Evolutionary conservation across 768 basidiomycete species (phyloP), one percentile per base, ranked within the genome.

Genomic region (Clitopilus passeckerianus): DNA sequence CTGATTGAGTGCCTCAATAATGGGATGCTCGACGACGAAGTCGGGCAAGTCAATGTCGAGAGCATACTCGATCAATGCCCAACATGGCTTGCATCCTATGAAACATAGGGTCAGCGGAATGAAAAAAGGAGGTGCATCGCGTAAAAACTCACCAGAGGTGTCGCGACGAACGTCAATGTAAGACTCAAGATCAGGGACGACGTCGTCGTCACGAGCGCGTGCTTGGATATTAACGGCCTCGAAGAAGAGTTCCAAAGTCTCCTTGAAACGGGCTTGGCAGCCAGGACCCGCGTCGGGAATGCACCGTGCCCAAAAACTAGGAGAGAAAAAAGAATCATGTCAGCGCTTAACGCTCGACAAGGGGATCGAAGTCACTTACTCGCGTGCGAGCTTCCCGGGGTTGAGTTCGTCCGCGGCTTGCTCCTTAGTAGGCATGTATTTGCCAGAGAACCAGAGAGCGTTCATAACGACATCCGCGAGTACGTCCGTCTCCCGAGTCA

Each of bases 31-130:
- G 68, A 84, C 83, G 34, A 91, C 87, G 60, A 75, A 81, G 63
- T 89, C 86, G 1, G 90, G 90, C 23, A 91, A 77, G 60, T 87
- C 82, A 57, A 91, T 82, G 63, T 82, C 80, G 57, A 86, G 76
- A 35, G 84, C 85, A 67, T 89, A 90, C 78, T 91, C 89, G 56
- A 91, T 86, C 27, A 91, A 76, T 16, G 81, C 89, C 83, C 85
- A 91, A 69, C 85, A 86, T 6, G 87, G 82, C 68, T 89, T 90
- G 70, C 89, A 90, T 0, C 80, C 81, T 74, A 37, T 18, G 54
- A 57, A 30, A 30, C 27, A 23, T 63, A 57, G 60, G 46, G 41
- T 33, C 50, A 27, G 16, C 16, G n/a, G 46, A 50, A 50, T 50
- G 46, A 50, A 1, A 3, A n/a, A 5, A 50, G 22, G 46, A 18